Base-by-base conservation (phyloP, 2,329 filamentous ascomycete genomes). In the Penicillium sp. region DNA sequence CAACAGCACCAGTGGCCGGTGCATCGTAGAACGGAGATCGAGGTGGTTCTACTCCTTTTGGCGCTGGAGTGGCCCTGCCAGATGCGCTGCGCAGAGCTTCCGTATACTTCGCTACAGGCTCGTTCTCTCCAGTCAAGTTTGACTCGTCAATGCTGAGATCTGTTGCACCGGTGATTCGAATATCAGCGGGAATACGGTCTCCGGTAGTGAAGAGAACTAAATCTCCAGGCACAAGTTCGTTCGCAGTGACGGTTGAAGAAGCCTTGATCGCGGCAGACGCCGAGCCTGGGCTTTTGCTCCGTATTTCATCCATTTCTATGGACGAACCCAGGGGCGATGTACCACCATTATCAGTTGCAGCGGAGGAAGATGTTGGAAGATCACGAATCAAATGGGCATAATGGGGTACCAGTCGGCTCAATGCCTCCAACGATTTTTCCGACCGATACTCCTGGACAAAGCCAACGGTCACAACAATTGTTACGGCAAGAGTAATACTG, bases 371-470 rank as follows among this genome's bases (percentile, higher is more conserved):
- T 9, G 66, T 56, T 26, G 72, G 69, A 9, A 74, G 57, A 50
- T 82, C 81, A 59, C 95, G 87, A 58, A 99, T 90, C n/a, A 97
- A 81, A 76, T 99, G 92, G 31, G 95, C 94, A 72, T 92, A 91
- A 72, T 97, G 95, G 29, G 94, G 95, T 0, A 99, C 93, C 26
- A 99, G 79, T 66, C 94, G 90, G 69, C 89, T 97, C 64, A 99
- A 79, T 20, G 94, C 94, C 74, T 99, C 94, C 63, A 99, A 86
- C 3, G 93, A 97, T 75, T 99, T 95, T 72, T 99, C 94, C 8
- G 94, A 97, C 57, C 94, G 84, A 73, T 99, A 99, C 76, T 99
- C 94, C 72, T 99, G 94, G 50, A 97, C 86, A 66, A 99, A 99
- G 2, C 93, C 94, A 40, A 99, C 94, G 0, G 89, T 89, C 24